phyloP scores from a whole-genome alignment of 441 rosid genomes.

The Pelargonium myrrhifolium region DNA sequence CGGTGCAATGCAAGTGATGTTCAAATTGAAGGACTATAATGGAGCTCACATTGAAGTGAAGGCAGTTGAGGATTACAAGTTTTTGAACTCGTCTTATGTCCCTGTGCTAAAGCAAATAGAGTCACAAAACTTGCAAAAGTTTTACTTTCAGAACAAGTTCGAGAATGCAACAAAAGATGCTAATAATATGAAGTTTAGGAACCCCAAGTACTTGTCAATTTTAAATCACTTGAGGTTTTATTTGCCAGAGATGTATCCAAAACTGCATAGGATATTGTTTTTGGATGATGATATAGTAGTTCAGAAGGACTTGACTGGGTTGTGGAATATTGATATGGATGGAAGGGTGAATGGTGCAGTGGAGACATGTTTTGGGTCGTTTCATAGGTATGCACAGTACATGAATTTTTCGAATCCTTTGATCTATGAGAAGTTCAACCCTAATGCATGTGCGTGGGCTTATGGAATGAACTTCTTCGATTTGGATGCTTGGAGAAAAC shows the following conservation, averaged over 20 bases:
- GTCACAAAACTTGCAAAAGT: conserved; percentile 78
- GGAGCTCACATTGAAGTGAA: conserved; percentile 67
- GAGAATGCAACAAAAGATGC: conserved; percentile 93
- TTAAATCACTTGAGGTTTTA: conserved; percentile 82
- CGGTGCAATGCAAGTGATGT: conserved; percentile 91
- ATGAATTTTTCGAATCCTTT: conserved; percentile 75
- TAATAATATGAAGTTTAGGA: conserved; percentile 59
- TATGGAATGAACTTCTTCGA: conserved; percentile 94
- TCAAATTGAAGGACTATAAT: conserved; percentile 82
- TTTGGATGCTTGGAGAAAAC: conserved; percentile 90
- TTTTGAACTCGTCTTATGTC: conserved; percentile 61
- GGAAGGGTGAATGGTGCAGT: conserved; percentile 92
- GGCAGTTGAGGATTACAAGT: conserved; percentile 62
- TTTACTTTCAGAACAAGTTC: conserved; percentile 88
- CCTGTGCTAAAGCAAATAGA: conserved; percentile 87
- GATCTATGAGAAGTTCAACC: conserved; percentile 74
- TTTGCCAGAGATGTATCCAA: conserved; percentile 84
- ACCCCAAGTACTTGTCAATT: conserved; percentile 88
- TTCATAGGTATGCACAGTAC: conserved; percentile 73
- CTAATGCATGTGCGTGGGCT: conserved; percentile 98
- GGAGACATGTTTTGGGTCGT: conserved; percentile 94
- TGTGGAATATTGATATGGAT: conserved; percentile 50
- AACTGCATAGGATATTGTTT: conserved; percentile 64
- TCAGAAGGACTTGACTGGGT: conserved; percentile 62
- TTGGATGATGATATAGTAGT: conserved; percentile 92